Percentiles rank a stretch among this genome's conserved stretches.
Conservation (phyloP, 345 rosid genomes). For the Anacardium occidentale region DNA sequence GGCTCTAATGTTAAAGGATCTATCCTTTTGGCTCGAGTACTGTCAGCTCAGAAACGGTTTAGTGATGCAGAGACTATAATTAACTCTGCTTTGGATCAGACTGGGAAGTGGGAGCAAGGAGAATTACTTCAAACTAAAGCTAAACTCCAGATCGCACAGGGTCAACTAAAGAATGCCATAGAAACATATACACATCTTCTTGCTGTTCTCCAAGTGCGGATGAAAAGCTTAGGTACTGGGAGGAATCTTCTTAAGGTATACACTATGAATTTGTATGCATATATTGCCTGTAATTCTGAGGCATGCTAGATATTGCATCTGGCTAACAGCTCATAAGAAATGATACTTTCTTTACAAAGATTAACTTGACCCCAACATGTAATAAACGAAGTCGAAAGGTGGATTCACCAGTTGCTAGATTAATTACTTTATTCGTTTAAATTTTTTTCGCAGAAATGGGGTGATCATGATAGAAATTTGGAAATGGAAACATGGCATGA, state of each 20-base stretch:
- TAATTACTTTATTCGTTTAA: neutral
- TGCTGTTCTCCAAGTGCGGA: slow-evolving; percentile 61
- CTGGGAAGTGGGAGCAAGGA: slow-evolving; percentile 70
- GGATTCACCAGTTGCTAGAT: neutral
- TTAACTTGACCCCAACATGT: neutral
- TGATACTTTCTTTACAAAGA: neutral
- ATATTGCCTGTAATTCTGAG: neutral
- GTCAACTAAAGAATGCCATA: slow-evolving; percentile 44
- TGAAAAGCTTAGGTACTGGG: slow-evolving; percentile 39
- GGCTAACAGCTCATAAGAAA: neutral
- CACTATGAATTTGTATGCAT: neutral
- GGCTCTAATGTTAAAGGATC: slow-evolving; percentile 51
- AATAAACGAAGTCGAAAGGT: neutral
- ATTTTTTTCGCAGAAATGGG: slow-evolving; percentile 20
- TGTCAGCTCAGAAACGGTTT: slow-evolving; percentile 62
- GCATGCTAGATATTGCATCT: neutral
- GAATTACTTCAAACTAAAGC: slow-evolving; percentile 66
- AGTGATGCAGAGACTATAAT: slow-evolving; percentile 54
- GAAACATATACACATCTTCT: slow-evolving; percentile 60
- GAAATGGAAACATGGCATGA: slow-evolving; percentile 76
- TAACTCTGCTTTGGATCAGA: slow-evolving; percentile 59
- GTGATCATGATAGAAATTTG: slow-evolving; percentile 36
- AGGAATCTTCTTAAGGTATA: slow-evolving; percentile 45
- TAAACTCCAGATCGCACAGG: slow-evolving; percentile 66
- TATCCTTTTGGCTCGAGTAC: slow-evolving; percentile 59